These are phyloP conservation scores for Candida multigemmis DNA, from an alignment of 805 yeast genomes.

Conservation along the genomic window DNA sequence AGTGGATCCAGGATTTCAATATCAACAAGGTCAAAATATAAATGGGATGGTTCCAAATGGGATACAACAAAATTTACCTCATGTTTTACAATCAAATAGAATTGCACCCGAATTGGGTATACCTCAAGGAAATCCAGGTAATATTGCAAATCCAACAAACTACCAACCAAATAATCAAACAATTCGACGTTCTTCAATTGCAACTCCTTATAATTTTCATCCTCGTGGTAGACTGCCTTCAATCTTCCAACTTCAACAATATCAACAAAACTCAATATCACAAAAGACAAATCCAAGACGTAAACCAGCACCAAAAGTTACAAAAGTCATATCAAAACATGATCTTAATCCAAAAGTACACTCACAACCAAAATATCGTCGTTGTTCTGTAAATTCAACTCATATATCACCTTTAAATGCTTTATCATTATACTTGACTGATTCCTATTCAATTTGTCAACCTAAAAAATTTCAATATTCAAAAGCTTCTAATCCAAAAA, in stretches of 20 bases:
- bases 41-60: too few species aligned
- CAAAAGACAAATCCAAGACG: conserved; percentile 11
- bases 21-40: too few species aligned
- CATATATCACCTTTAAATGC: conserved; percentile 77
- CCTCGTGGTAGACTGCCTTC: conserved; percentile 15
- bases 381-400: conserved; percentile 56
- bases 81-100: too few species aligned
- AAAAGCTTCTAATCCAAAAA: conserved; percentile 76
- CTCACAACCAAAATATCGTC: conserved; percentile 57
- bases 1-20: too few species aligned
- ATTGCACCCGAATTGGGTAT: too few species aligned
- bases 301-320: conserved; percentile 39
- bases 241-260: conserved; percentile 25
- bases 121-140: too few species aligned
- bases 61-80: too few species aligned
- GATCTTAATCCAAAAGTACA: conserved; percentile 58
- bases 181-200: conserved; percentile 18
- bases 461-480: conserved; percentile 71
- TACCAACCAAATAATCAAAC: too few species aligned
- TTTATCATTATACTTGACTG: conserved; percentile 64
- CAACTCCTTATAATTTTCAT: conserved; percentile 1
- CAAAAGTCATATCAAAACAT: conserved; percentile 27
- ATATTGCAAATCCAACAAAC: too few species aligned
- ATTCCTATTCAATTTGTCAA: conserved; percentile 79
- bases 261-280: conserved; percentile 17